Evolutionary conservation across 2,329 filamentous ascomycete species (phyloP).

Genomic region (Aureobasidium namibiae): DNA sequence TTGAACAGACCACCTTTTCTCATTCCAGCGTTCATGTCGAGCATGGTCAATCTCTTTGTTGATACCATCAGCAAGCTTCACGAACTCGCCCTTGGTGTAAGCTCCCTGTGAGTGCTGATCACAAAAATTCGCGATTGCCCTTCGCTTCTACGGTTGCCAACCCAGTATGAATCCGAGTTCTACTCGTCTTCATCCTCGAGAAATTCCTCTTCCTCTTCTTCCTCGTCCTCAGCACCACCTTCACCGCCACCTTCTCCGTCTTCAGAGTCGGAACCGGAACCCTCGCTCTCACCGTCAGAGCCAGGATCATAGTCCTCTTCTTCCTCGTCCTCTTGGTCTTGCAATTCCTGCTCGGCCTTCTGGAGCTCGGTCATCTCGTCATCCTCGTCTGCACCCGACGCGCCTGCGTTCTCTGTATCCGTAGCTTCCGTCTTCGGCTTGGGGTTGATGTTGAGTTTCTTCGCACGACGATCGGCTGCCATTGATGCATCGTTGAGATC

Average conservation of each 20-base stretch:
- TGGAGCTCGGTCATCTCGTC: slow-evolving; percentile 33
- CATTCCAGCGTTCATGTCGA: background rate
- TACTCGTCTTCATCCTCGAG: slow-evolving; percentile 27
- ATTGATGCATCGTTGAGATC: slow-evolving; percentile 55
- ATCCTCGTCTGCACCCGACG: slow-evolving; percentile 22
- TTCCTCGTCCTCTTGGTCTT: slow-evolving; percentile 33
- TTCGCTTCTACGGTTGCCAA: too few species aligned
- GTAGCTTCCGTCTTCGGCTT: slow-evolving; percentile 25
- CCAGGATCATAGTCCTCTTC: slow-evolving; percentile 35
- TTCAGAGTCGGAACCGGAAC: slow-evolving; percentile 28
- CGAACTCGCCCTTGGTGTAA: too few species aligned
- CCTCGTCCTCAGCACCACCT: slow-evolving; percentile 19
- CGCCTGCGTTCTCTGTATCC: slow-evolving; percentile 19
- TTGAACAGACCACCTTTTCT: background rate
- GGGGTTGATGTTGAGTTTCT: slow-evolving; percentile 47
- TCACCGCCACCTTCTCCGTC: slow-evolving; percentile 22
- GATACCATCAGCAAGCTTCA: background rate
- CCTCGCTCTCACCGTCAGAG: slow-evolving; percentile 34
- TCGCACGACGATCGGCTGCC: slow-evolving; percentile 51
- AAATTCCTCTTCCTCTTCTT: slow-evolving; percentile 24
- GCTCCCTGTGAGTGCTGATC: background rate
- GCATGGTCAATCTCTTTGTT: too few species aligned
- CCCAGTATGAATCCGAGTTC: background rate
- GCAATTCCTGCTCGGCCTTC: slow-evolving; percentile 26
- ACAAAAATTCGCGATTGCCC: background rate